Percentiles rank a stretch among this genome's conserved stretches.
Evolutionary conservation across 306 rosid genomes (phyloP).

Genomic region (Castanea mollissima): DNA sequence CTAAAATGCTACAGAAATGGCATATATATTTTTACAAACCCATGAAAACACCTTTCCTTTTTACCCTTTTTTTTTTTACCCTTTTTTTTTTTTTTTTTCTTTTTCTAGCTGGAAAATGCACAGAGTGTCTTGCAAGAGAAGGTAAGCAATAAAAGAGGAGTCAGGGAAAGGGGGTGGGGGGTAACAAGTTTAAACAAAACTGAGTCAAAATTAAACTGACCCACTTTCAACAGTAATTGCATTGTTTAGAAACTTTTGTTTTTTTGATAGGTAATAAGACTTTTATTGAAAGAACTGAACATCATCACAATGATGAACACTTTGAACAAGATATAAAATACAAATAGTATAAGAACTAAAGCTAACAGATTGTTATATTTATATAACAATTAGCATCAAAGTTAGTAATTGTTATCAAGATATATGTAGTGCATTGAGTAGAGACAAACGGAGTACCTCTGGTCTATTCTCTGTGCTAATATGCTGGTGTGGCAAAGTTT

Average conservation of each 20-base stretch:
- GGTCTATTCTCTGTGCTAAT: conserved; percentile 32
- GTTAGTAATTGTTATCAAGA: too few relatives aligned
- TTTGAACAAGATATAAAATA: too few relatives aligned
- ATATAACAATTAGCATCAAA: too few relatives aligned
- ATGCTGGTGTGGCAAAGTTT: conserved; percentile 36
- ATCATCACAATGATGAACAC: too few relatives aligned
- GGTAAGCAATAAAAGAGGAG: not conserved
- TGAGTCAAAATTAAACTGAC: not conserved
- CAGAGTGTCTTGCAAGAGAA: not conserved
- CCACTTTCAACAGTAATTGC: not conserved
- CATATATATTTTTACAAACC: not conserved
- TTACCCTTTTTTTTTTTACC: not conserved
- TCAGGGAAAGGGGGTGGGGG: too few relatives aligned
- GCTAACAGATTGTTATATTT: too few relatives aligned
- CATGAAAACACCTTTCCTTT: not conserved
- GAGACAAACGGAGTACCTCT: conserved; percentile 51
- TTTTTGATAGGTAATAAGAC: too few relatives aligned
- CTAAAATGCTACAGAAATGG: not conserved
- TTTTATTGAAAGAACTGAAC: too few relatives aligned
- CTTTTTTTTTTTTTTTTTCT: not conserved
- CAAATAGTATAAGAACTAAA: too few relatives aligned
- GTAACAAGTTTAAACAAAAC: not conserved
- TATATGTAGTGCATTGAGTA: too few relatives aligned
- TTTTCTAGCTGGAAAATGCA: not conserved
- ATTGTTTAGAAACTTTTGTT: not conserved